phyloP scores from a whole-genome alignment of 345 rosid genomes.

The Sisymbrium irio region DNA sequence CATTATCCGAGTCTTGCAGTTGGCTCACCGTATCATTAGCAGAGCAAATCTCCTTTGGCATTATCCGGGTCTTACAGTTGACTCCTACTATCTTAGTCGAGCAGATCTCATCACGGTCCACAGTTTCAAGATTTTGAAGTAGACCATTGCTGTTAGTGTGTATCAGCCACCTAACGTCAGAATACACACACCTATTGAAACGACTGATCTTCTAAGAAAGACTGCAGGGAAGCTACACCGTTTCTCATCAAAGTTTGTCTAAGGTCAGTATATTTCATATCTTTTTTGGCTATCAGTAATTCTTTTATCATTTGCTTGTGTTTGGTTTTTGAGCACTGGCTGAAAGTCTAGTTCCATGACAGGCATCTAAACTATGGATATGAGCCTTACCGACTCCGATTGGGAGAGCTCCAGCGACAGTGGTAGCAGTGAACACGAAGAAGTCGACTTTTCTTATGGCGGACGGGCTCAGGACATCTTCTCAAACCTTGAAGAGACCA shows the following conservation, averaged over 20 bases:
- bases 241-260: constrained; percentile 13
- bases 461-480: constrained; percentile 68
- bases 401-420: constrained; percentile 91
- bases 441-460: constrained; percentile 49
- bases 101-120: constrained; percentile 29
- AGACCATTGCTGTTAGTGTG: constrained; percentile 2
- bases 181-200: not conserved
- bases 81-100: constrained; percentile 29
- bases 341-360: constrained; percentile 18
- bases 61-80: constrained; percentile 30
- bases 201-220: not conserved
- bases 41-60: constrained; percentile 58
- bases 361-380: constrained; percentile 59
- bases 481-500: constrained; percentile 78
- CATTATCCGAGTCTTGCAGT: constrained; percentile 33
- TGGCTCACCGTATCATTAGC: constrained; percentile 35
- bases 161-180: not conserved
- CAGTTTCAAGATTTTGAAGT: constrained; percentile 5
- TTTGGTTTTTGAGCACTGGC: constrained; percentile 21
- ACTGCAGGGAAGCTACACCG: not conserved
- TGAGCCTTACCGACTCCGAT: constrained; percentile 59
- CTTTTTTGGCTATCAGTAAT: not conserved
- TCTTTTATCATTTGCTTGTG: constrained; percentile 12
- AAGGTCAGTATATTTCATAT: constrained; percentile 25
- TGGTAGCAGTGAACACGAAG: constrained; percentile 72